These are phyloP conservation scores for Aphanomyces stellatus DNA, from an alignment of 352 stramenopile genomes.

Conservation along the genomic window DNA sequence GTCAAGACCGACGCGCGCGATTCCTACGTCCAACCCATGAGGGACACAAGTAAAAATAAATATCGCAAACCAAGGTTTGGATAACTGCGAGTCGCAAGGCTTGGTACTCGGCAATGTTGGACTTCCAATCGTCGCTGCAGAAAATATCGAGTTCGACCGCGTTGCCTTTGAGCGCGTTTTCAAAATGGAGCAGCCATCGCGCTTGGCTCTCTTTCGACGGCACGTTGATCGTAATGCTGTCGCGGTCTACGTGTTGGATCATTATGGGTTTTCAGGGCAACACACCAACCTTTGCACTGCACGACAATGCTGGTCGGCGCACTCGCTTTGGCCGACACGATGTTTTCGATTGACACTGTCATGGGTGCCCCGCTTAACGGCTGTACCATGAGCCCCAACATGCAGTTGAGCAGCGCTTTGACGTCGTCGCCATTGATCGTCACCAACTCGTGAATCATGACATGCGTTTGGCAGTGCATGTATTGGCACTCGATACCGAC, in stretches of 20 bases:
- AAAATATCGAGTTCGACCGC: conserved; percentile 80
- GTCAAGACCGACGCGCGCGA: background rate
- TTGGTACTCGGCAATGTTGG: conserved; percentile 76
- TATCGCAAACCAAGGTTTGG: conserved; percentile 59
- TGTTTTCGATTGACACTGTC: background rate
- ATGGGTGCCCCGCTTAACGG: conserved; percentile 26
- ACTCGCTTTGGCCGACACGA: background rate
- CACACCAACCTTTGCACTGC: background rate
- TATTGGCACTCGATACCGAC: conserved; percentile 81
- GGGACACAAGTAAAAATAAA: too few relatives aligned
- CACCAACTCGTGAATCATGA: conserved; percentile 57
- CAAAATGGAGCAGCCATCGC: conserved; percentile 57
- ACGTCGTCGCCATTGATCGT: conserved; percentile 66
- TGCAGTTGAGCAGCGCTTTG: conserved; percentile 68
- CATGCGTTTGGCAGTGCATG: conserved; percentile 76
- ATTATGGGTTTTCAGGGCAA: too few relatives aligned
- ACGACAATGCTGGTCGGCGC: background rate
- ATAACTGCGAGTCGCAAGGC: conserved; percentile 47
- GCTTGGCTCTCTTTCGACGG: conserved; percentile 43
- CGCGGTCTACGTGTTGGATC: too few relatives aligned
- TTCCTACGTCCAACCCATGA: too few relatives aligned
- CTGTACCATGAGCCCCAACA: conserved; percentile 78
- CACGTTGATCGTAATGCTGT: too few relatives aligned
- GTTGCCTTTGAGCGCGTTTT: conserved; percentile 71
- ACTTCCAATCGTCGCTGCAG: conserved; percentile 83